These are phyloP conservation scores for Phytophthora gonapodyides DNA, from an alignment of 352 stramenopile genomes.

Conservation along the genomic window DNA sequence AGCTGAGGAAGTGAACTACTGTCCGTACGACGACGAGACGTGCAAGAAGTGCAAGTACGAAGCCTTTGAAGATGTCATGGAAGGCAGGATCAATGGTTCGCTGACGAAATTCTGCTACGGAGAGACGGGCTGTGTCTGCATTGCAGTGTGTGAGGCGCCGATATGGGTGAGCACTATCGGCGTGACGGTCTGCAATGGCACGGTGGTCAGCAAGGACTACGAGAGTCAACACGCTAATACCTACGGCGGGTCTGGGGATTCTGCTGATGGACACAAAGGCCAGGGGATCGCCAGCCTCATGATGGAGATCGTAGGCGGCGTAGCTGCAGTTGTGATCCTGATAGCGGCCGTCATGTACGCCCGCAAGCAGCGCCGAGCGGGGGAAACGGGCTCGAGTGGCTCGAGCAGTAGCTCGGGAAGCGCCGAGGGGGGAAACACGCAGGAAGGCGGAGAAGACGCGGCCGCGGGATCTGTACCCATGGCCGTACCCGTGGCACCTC, in stretches of 20 bases:
- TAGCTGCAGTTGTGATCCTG: slow-evolving; percentile 37
- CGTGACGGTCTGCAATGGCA: slow-evolving; percentile 38
- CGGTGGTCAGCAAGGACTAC: slow-evolving; percentile 24
- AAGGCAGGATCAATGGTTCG: slow-evolving; percentile 39
- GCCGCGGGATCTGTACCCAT: slow-evolving; percentile 20
- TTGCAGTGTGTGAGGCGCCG: slow-evolving; percentile 47
- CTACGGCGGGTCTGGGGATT: slow-evolving; percentile 22
- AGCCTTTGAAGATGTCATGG: slow-evolving; percentile 36
- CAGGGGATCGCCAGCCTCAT: slow-evolving; percentile 23
- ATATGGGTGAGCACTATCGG: slow-evolving; percentile 39
- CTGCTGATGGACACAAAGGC: slow-evolving; percentile 7
- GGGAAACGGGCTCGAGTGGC: slow-evolving; percentile 11
- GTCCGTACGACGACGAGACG: slow-evolving; percentile 31
- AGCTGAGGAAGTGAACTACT: slow-evolving; percentile 43
- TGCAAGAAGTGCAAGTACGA: slow-evolving; percentile 35
- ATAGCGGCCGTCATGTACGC: slow-evolving; percentile 39
- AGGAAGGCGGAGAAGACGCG: slow-evolving; percentile 14
- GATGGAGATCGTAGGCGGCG: slow-evolving; percentile 33
- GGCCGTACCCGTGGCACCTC: slow-evolving; percentile 15
- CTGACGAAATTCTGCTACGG: slow-evolving; percentile 48
- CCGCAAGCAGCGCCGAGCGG: slow-evolving; percentile 18
- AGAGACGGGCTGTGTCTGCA: slow-evolving; percentile 39
- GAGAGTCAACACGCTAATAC: slow-evolving; percentile 34
- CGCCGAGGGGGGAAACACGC: slow-evolving; percentile 4
- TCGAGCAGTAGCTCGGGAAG: slow-evolving; percentile 9